Conservation (phyloP, 192 early-diverging fungal genomes). For the Backusella mclennaniae region DNA sequence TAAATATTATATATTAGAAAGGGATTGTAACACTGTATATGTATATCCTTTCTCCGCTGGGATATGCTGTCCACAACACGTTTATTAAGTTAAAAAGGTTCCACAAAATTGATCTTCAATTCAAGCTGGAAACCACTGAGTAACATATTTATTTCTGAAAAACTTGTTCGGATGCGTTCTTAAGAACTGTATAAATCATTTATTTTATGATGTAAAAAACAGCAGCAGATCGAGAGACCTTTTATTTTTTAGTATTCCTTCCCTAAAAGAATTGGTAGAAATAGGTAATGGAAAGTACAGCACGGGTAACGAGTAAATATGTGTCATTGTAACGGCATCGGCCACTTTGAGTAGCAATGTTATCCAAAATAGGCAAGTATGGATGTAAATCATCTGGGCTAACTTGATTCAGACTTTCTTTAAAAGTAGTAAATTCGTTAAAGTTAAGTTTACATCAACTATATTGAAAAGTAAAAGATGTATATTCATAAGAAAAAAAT, state of each 20-base stretch:
- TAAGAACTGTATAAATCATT: not conserved
- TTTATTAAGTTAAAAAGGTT: conserved; percentile 8
- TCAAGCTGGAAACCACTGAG: not conserved
- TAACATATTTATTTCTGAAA: not conserved
- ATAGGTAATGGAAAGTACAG: not conserved
- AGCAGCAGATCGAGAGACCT: not conserved
- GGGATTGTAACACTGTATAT: not conserved
- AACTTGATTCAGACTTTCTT: not conserved
- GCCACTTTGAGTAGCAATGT: not conserved
- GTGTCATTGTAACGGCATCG: conserved; percentile 4
- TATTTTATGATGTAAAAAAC: not conserved
- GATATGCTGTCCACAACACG: conserved; percentile 1
- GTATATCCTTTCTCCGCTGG: not conserved
- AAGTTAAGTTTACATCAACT: not conserved
- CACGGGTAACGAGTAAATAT: not conserved
- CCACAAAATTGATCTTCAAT: conserved; percentile 3
- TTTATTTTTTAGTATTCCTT: not conserved
- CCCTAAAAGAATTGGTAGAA: not conserved
- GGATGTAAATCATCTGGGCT: conserved; percentile 4
- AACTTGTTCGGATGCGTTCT: not conserved
- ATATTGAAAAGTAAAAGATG: not conserved
- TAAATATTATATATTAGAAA: not conserved
- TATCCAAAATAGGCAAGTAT: not conserved
- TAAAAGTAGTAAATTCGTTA: not conserved
- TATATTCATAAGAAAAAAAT: not conserved